Evolutionary conservation across 192 early-diverging fungal genomes (phyloP).

Genomic region (Coemansia sp.): DNA sequence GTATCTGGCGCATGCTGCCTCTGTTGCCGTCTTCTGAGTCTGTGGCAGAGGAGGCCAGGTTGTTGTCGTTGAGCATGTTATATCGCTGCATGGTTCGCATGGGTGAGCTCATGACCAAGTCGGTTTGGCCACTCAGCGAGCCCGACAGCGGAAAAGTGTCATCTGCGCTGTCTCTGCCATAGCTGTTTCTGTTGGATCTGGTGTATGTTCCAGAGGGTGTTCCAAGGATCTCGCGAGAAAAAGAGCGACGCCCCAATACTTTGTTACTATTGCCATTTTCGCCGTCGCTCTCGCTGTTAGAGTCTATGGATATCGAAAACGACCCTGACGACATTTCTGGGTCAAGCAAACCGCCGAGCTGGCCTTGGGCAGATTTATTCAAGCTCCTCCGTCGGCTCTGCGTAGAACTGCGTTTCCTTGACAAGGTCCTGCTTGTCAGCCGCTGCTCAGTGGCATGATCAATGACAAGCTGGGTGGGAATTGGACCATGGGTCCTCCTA

Average conservation of each 20-base stretch:
- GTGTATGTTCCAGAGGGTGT: slow-evolving; percentile 14
- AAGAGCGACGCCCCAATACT: slow-evolving; percentile 18
- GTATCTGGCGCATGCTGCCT: slow-evolving; percentile 13
- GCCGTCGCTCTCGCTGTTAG: slow-evolving; percentile 26
- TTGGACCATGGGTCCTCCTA: slow-evolving; percentile 13
- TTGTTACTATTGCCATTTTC: slow-evolving; percentile 4
- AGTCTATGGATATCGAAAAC: slow-evolving; percentile 25
- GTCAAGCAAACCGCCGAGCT: background rate
- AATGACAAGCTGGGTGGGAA: slow-evolving; percentile 37
- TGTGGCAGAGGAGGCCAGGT: slow-evolving; percentile 11
- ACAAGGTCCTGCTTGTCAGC: background rate
- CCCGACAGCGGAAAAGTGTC: slow-evolving; percentile 10
- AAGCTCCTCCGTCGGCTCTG: background rate
- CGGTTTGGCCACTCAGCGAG: slow-evolving; percentile 24
- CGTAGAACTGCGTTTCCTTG: slow-evolving; percentile 1
- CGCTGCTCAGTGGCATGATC: slow-evolving; percentile 10
- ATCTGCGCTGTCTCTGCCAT: slow-evolving; percentile 8
- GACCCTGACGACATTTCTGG: slow-evolving; percentile 12
- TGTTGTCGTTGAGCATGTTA: slow-evolving; percentile 12
- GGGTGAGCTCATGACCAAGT: slow-evolving; percentile 41
- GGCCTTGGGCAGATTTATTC: background rate
- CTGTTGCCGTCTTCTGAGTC: slow-evolving; percentile 25
- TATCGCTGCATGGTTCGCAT: slow-evolving; percentile 25
- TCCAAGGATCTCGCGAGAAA: slow-evolving; percentile 6
- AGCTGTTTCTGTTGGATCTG: slow-evolving; percentile 21